Evolutionary conservation across 2,329 filamentous ascomycete genomes (phyloP).

Genomic region (Sclerotinia subarctica): DNA sequence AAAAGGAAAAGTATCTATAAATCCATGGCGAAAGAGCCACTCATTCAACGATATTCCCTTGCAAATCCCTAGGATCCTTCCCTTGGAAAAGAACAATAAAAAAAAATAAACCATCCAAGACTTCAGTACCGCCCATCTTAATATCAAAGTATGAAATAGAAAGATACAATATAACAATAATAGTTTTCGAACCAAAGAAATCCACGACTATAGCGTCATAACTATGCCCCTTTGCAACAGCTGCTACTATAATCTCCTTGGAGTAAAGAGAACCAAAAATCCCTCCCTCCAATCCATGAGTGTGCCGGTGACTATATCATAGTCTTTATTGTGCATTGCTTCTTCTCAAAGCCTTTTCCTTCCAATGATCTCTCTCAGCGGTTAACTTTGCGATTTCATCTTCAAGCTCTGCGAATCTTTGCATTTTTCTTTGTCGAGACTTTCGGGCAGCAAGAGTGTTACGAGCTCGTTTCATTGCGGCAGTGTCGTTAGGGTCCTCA

Average conservation of each 20-base stretch:
- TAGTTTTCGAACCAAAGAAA: conserved; percentile 21
- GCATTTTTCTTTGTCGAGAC: conserved; percentile 81
- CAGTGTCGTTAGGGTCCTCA: conserved; percentile 67
- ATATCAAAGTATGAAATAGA: conserved; percentile 18
- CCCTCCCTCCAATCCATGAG: conserved; percentile 38
- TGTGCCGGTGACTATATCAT: conserved; percentile 34
- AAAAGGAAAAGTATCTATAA: neutral
- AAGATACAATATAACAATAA: conserved; percentile 25
- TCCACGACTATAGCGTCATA: conserved; percentile 36
- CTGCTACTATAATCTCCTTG: conserved; percentile 36
- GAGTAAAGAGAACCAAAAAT: conserved; percentile 29
- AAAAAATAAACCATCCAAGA: conserved; percentile 11
- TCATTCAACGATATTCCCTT: neutral
- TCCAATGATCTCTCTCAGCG: conserved; percentile 64
- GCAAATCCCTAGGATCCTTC: neutral
- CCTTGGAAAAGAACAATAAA: conserved; percentile 1
- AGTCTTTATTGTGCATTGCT: conserved; percentile 25
- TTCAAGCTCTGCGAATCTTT: conserved; percentile 72
- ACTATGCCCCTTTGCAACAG: conserved; percentile 30
- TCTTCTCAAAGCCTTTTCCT: conserved; percentile 40
- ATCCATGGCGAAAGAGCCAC: neutral
- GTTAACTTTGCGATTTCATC: conserved; percentile 67
- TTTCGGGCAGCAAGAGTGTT: conserved; percentile 94
- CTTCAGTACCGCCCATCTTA: neutral
- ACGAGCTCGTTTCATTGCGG: conserved; percentile 88